phyloP scores from a whole-genome alignment of 805 yeast species.

The Sugiyamaella marilandica region DNA sequence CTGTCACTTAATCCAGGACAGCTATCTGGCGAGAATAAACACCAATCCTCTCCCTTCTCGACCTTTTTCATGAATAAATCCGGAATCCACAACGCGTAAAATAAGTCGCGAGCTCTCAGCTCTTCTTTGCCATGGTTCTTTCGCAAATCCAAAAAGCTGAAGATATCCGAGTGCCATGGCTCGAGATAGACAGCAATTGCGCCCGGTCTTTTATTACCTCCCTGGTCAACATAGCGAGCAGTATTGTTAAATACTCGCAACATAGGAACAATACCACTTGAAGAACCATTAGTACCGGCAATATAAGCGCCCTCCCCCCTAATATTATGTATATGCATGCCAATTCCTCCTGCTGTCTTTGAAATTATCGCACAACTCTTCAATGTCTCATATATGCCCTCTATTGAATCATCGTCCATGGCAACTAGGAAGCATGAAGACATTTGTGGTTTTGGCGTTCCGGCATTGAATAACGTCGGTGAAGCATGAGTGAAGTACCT shows the following conservation, averaged over 20 bases:
- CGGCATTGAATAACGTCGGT: constrained; percentile 89
- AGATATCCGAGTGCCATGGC: constrained; percentile 93
- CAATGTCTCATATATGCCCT: constrained; percentile 84
- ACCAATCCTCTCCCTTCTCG: constrained; percentile 70
- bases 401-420: constrained; percentile 87
- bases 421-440: constrained; percentile 88
- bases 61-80: constrained; percentile 89
- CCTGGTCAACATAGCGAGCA: constrained; percentile 94
- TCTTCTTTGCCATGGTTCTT: constrained; percentile 95
- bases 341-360: constrained; percentile 92
- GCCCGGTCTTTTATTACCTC: constrained; percentile 95
- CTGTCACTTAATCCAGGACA: constrained; percentile 78
- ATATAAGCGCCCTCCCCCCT: constrained; percentile 79
- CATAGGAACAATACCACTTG: constrained; percentile 91
- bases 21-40: constrained; percentile 77
- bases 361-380: constrained; percentile 84
- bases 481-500: constrained; percentile 88
- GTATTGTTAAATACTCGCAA: constrained; percentile 87
- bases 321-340: constrained; percentile 80
- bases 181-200: constrained; percentile 89
- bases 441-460: constrained; percentile 71
- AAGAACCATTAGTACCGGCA: constrained; percentile 79
- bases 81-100: constrained; percentile 90
- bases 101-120: constrained; percentile 82
- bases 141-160: constrained; percentile 73